Evolutionary conservation across 441 rosid genomes (phyloP), one percentile per base, ranked within the genome.

Genomic region (Corymbia calophylla): DNA sequence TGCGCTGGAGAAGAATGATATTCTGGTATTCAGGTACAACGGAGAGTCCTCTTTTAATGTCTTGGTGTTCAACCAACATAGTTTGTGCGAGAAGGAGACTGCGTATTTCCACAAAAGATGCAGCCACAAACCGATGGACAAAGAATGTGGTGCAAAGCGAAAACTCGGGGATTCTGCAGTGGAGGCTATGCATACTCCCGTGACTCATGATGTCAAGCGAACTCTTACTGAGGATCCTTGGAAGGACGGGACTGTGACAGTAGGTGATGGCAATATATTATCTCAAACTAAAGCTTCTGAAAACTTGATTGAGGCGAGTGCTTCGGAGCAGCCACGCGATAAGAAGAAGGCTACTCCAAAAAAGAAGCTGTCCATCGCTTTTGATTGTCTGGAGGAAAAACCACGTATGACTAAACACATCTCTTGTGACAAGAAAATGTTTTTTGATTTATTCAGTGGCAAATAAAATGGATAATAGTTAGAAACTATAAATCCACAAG

Each of bases 21-120:
- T 97, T 23, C 88, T 97, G 95, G 88, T 95, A 90, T 96, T 97
- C 82, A 95, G 91, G 93, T 96, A 93, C 94, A 92, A 92, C 73
- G 98, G 97, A 58, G 92, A 90, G 29, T 95, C 97, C 53, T 92
- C 92, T 64, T 96, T 97, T 86, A 95, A 96, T 90, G 99, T 96
- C 51, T 85, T 95, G 86, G 87, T 94, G 87, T 94, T 97, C 86
- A 93, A 96, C 70, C 92, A 93, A 84, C 88, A 56, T 39, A 95
- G 92, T 90, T 89, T 92, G 90, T 97, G 98, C 70, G 98, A 97
- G 94, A 97, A 95, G 90, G 95, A 91, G 55, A 88, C 94, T 89
- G 90, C 95, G n/a, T 96, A 95, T 88, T 95, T 97, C 87, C 93
- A 92, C 48, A 95, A 92, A 88, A 95, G 89, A 93, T 91, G 93